Evolutionary conservation across 2,329 filamentous ascomycete genomes (phyloP).

Genomic region (Colletotrichum godetiae): DNA sequence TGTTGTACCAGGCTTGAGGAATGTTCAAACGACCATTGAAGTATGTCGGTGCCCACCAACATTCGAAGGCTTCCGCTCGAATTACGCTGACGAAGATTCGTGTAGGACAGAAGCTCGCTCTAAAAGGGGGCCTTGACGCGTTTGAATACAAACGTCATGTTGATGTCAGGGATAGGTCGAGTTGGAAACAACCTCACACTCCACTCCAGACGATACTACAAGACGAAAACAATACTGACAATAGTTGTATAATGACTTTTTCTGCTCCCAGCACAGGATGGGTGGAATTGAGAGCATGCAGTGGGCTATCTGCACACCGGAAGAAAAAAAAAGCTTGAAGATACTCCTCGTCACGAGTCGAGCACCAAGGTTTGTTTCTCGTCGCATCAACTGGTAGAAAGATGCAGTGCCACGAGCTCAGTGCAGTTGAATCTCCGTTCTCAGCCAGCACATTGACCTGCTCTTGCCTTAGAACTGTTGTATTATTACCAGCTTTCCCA

Average conservation of each 20-base stretch:
- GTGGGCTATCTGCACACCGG: background rate
- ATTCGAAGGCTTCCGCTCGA: background rate
- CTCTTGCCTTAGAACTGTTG: background rate
- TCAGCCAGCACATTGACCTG: background rate
- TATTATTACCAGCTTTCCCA: background rate
- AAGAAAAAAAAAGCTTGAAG: background rate
- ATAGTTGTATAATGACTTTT: background rate
- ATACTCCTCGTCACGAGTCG: background rate
- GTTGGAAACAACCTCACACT: constrained; percentile 5
- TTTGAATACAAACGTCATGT: constrained; percentile 1
- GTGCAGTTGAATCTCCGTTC: background rate
- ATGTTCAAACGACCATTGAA: background rate
- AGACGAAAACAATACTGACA: background rate
- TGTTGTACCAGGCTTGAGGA: background rate
- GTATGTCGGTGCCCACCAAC: background rate
- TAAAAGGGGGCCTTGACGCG: background rate
- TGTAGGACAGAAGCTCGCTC: background rate
- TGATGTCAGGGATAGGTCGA: constrained; percentile 25
- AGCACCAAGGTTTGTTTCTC: constrained; percentile 7
- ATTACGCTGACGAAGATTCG: background rate
- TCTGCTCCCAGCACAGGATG: background rate
- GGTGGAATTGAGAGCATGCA: too few species aligned
- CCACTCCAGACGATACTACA: background rate
- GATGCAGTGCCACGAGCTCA: background rate
- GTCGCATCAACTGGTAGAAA: background rate